These are phyloP conservation scores for Cladosporium sp. DNA, from an alignment of 2,329 filamentous ascomycete genomes.

Conservation along the genomic window DNA sequence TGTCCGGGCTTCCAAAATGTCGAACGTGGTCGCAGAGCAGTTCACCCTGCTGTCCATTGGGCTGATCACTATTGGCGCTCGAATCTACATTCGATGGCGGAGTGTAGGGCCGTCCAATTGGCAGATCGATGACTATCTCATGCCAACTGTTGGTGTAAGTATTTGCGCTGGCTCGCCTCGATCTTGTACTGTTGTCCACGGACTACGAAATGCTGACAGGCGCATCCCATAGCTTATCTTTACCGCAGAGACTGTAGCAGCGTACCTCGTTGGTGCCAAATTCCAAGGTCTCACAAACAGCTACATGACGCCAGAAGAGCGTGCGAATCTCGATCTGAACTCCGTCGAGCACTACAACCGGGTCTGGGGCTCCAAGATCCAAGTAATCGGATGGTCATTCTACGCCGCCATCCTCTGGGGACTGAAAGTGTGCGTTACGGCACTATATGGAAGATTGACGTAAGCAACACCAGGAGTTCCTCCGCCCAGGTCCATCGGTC, in stretches of 20 bases:
- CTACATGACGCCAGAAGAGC: neutral
- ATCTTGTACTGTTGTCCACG: too few relatives aligned
- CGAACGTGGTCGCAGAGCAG: neutral
- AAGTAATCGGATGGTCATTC: neutral
- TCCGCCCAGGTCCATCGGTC: neutral
- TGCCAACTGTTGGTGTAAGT: slow-evolving; percentile 1
- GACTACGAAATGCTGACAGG: neutral
- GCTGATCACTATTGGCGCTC: neutral
- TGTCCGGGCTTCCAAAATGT: neutral
- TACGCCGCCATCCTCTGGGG: slow-evolving; percentile 3
- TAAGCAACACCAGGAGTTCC: neutral
- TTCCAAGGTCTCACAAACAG: slow-evolving; percentile 1
- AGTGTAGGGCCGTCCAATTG: neutral
- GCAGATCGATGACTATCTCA: slow-evolving; percentile 7
- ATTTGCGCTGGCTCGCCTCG: too few relatives aligned
- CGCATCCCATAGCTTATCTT: neutral
- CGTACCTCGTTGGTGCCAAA: neutral
- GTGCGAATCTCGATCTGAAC: neutral
- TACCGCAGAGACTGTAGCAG: neutral
- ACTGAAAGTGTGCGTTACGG: slow-evolving; percentile 1
- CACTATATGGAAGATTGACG: neutral
- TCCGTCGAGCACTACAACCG: neutral
- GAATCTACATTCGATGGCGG: slow-evolving; percentile 6
- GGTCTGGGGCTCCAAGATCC: slow-evolving; percentile 1
- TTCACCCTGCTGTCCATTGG: slow-evolving; percentile 5